Conservation (phyloP, 768 basidiomycete genomes). For the Lactarius psammicola region DNA sequence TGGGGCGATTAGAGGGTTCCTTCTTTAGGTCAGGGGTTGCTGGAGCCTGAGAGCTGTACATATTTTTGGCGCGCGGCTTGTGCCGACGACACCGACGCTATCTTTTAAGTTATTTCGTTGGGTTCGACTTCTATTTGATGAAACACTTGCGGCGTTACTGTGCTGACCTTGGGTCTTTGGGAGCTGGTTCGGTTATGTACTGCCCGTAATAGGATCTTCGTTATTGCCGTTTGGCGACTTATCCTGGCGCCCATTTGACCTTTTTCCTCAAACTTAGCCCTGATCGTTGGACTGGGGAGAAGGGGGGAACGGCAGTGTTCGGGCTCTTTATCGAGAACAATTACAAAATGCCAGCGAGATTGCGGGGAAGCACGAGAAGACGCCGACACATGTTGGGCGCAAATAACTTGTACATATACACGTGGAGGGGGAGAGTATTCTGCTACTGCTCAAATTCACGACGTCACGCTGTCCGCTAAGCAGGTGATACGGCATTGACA, state of each 20-base stretch:
- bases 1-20: slow-evolving; percentile 86
- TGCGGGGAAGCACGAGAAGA: background rate
- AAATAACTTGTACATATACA: background rate
- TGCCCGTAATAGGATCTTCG: background rate
- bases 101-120: background rate
- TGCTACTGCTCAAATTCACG: background rate
- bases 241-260: background rate
- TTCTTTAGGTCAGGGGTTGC: slow-evolving; percentile 43
- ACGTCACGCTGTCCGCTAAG: background rate
- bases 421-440: background rate
- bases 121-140: background rate
- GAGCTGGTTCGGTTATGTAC: background rate
- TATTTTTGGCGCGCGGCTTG: background rate
- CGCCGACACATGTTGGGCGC: background rate
- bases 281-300: too few species aligned
- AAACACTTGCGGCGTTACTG: background rate
- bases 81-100: background rate
- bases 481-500: background rate
- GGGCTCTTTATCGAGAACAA: background rate
- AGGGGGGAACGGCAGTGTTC: background rate
- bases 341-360: background rate
- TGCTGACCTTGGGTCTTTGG: too few species aligned
- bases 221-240: background rate
- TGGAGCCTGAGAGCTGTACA: background rate
- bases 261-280: background rate